Evolutionary conservation across 495 filamentous ascomycete species (phyloP).

Genomic region (Lasiosphaeria ovina): DNA sequence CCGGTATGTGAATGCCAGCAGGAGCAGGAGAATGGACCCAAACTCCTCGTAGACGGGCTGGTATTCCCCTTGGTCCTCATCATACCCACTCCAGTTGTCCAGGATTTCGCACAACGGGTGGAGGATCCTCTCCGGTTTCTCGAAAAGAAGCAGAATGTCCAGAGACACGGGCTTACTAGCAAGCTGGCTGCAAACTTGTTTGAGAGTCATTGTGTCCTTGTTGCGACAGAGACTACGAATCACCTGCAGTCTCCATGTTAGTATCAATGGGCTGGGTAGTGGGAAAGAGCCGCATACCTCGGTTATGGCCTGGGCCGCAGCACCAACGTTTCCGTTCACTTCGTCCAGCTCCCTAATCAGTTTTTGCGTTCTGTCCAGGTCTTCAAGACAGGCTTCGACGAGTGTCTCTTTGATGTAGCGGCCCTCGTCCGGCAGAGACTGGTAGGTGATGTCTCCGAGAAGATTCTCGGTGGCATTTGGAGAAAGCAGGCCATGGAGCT

Average conservation of each 20-base stretch:
- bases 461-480: conserved; percentile 75
- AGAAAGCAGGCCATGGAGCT: conserved; percentile 76
- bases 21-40: conserved; percentile 78
- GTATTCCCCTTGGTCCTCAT: conserved; percentile 92
- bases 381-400: conserved; percentile 67
- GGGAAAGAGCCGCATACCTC: conserved; percentile 55
- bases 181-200: conserved; percentile 76
- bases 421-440: conserved; percentile 70
- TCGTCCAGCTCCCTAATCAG: conserved; percentile 78
- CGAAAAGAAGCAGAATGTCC: conserved; percentile 85
- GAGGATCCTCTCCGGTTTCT: conserved; percentile 69
- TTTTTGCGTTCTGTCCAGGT: conserved; percentile 68
- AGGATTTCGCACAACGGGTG: conserved; percentile 81
- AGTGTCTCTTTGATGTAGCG: conserved; percentile 75
- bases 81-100: conserved; percentile 80
- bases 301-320: conserved; percentile 76
- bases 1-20: conserved; percentile 79
- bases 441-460: conserved; percentile 82
- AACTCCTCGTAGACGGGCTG: conserved; percentile 98
- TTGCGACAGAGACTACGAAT: conserved; percentile 73
- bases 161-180: conserved; percentile 73
- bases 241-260: conserved; percentile 48
- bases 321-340: conserved; percentile 94
- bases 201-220: conserved; percentile 89
- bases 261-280: not conserved